These are phyloP conservation scores for Lichtheimia ornata DNA, from an alignment of 371 early-diverging fungal species.

Conservation along the genomic window DNA sequence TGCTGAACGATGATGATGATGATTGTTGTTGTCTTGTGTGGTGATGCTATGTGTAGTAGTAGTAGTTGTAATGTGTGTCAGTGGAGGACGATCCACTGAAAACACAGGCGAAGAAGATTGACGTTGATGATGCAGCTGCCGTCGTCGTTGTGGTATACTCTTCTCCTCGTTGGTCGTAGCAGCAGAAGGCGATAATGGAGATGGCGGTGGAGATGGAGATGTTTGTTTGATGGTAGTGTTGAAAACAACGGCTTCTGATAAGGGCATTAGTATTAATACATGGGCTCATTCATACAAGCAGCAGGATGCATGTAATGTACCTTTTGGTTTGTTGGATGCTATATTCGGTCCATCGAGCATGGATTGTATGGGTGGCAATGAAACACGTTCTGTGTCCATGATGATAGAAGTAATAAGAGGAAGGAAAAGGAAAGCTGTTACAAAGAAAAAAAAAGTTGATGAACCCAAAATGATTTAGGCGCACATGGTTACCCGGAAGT, in stretches of 20 bases:
- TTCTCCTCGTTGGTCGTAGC: neutral
- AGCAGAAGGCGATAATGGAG: neutral
- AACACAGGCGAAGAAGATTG: neutral
- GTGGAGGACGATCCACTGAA: conserved; percentile 1
- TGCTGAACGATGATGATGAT: neutral
- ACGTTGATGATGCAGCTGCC: conserved; percentile 7
- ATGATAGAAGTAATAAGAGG: neutral
- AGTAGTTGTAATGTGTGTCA: neutral
- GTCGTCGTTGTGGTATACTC: neutral
- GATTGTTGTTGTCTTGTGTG: neutral
- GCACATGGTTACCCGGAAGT: too few relatives aligned
- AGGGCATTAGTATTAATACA: neutral
- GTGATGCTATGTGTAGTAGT: neutral
- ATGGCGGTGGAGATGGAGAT: neutral
- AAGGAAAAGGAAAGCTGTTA: conserved; percentile 6
- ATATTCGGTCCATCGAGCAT: conserved; percentile 5
- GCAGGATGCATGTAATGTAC: neutral
- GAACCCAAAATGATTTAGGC: too few relatives aligned
- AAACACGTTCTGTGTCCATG: conserved; percentile 16
- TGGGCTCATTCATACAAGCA: neutral
- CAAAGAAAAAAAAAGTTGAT: too few relatives aligned
- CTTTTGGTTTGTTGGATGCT: neutral
- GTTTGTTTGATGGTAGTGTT: conserved; percentile 5
- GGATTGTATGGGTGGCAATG: conserved; percentile 13
- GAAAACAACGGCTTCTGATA: neutral